Evolutionary conservation across 495 filamentous ascomycete genomes (phyloP), one percentile per base, ranked within the genome.

Genomic region (Saxophila tyrrhenica): DNA sequence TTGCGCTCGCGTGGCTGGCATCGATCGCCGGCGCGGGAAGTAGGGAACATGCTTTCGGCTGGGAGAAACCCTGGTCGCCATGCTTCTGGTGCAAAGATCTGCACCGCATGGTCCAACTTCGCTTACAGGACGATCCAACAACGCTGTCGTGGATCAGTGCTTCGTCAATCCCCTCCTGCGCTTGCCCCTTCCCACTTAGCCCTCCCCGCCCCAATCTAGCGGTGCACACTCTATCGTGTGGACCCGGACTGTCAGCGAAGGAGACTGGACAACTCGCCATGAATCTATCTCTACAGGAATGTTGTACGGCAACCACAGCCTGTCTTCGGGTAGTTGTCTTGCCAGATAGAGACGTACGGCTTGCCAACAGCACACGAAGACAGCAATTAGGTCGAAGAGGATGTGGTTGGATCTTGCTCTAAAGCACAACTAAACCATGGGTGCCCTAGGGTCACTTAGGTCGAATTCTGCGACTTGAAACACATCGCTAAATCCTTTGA

Each of bases 21-120:
- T 19, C 49, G 49, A 51, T 51, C 49, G 39, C 49, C 49, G 47
- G 25, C 47, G 19, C 47, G 49, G 49, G 29, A 51, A 23, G 49
- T 11, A 25, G 8, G 29, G 49, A 51, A 16, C 35, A 39, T 9
- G 17, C 16, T 16, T 51, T 51, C 49, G 49, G 49, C 38, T 51
- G 49, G 20, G 11, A 23, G 11, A 7, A 51, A 21, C 50, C 50
- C 50, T 43, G 32, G 9, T n/a, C n/a, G 21, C 35, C 19, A 23
- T 13, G 35, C 38, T 44, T 22, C 13, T 13, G 29, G 29, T 51
- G 3, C 17, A 5, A 22, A 10, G 50, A 52, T 52, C 50, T 32
- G 44, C 50, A 22, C 10, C 10, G 41, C 50, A 52, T 52, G 35
- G 44, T 52, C 50, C 50, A 52, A 52, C 50, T 32, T 52, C 50